Conservation (phyloP, 2,329 filamentous ascomycete genomes). For the Pseudogymnoascus sp. region DNA sequence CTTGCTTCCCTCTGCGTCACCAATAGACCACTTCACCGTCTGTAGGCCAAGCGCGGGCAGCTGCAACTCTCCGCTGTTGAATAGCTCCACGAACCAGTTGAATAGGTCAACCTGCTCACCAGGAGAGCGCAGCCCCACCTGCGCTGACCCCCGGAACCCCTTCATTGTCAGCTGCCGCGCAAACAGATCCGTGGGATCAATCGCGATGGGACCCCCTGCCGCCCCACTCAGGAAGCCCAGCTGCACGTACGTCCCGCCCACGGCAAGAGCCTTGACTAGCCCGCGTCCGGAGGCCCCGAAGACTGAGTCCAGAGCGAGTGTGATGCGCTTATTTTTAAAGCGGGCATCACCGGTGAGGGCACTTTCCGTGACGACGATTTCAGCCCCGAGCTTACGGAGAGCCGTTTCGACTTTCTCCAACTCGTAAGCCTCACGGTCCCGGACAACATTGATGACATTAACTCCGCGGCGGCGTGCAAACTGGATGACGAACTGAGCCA, state of each 20-base stretch:
- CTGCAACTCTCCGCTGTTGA: not conserved
- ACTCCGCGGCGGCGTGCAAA: constrained; percentile 17
- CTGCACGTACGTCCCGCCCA: constrained; percentile 17
- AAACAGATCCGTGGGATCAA: constrained; percentile 3
- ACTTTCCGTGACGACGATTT: constrained; percentile 16
- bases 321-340: constrained; percentile 11
- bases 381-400: not conserved
- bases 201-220: not conserved
- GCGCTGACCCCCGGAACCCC: not conserved
- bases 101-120: not conserved
- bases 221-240: constrained; percentile 16
- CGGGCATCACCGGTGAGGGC: constrained; percentile 10
- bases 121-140: not conserved
- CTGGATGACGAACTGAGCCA: constrained; percentile 20
- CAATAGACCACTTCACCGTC: not conserved
- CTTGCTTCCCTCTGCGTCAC: not conserved
- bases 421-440: constrained; percentile 14
- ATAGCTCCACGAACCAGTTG: not conserved
- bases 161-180: not conserved
- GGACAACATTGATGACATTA: constrained; percentile 16
- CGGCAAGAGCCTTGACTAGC: constrained; percentile 14
- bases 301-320: constrained; percentile 17
- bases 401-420: not conserved
- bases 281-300: constrained; percentile 15
- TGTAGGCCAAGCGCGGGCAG: not conserved